Conservation (phyloP, 352 stramenopile genomes). For the Phytophthora citrophthora region DNA sequence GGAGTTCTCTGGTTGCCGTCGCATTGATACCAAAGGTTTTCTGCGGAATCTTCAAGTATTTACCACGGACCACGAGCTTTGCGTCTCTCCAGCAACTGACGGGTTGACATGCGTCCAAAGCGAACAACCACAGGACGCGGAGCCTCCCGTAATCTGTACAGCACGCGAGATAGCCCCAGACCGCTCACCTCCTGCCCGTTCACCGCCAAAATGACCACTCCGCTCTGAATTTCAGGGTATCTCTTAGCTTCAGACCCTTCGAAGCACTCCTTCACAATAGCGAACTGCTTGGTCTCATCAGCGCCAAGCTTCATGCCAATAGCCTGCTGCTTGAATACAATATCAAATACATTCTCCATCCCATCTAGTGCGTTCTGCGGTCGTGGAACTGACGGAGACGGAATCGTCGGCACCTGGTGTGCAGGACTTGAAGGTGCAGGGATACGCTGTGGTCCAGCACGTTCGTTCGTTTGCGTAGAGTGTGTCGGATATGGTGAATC, state of each 20-base stretch:
- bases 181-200: slow-evolving; percentile 82
- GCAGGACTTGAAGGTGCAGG: slow-evolving; percentile 26
- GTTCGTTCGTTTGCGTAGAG: slow-evolving; percentile 28
- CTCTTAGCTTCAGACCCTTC: slow-evolving; percentile 73
- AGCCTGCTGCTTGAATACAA: slow-evolving; percentile 87
- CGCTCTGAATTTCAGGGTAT: slow-evolving; percentile 82
- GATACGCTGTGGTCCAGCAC: slow-evolving; percentile 22
- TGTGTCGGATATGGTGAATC: slow-evolving; percentile 30
- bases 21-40: slow-evolving; percentile 7
- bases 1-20: background rate
- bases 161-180: slow-evolving; percentile 70
- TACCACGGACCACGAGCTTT: slow-evolving; percentile 34
- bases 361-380: slow-evolving; percentile 49
- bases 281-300: slow-evolving; percentile 74
- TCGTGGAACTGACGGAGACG: slow-evolving; percentile 32
- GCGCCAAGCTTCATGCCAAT: slow-evolving; percentile 85
- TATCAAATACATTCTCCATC: slow-evolving; percentile 84
- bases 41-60: slow-evolving; percentile 6
- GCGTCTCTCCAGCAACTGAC: slow-evolving; percentile 41
- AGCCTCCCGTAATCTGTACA: slow-evolving; percentile 80
- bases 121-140: slow-evolving; percentile 82
- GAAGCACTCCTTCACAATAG: slow-evolving; percentile 86
- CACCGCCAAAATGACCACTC: slow-evolving; percentile 82
- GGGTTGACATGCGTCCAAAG: slow-evolving; percentile 69
- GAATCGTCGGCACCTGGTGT: slow-evolving; percentile 29